Percentiles rank a stretch among this genome's conserved stretches.
These are phyloP conservation scores for Rhizophora mangle DNA, from an alignment of 345 rosid species.

Conservation along the genomic window DNA sequence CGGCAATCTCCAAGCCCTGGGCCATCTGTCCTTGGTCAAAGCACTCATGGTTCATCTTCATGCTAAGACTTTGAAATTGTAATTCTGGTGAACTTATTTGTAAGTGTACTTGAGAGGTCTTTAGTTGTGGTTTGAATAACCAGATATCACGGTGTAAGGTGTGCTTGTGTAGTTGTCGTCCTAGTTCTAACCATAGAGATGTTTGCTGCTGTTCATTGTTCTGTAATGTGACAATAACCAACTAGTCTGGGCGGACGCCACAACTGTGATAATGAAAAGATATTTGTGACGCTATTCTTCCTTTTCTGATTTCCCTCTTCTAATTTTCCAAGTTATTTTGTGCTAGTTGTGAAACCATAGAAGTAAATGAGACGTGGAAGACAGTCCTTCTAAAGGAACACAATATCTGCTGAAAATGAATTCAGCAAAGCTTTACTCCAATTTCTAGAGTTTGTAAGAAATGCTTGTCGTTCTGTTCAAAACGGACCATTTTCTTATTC, in stretches of 20 bases:
- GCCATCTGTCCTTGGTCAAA: slow-evolving; percentile 45
- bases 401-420: background rate
- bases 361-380: background rate
- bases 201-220: no score
- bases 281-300: no score
- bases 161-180: slow-evolving; percentile 9
- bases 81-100: slow-evolving; percentile 20
- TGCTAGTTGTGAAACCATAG: slow-evolving; percentile 3
- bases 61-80: slow-evolving; percentile 20
- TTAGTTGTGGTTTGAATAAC: slow-evolving; percentile 18
- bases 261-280: no score
- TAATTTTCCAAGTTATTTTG: background rate
- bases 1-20: slow-evolving; percentile 49
- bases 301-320: no score
- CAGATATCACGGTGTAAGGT: slow-evolving; percentile 6
- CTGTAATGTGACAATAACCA: no score
- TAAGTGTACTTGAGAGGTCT: slow-evolving; percentile 50
- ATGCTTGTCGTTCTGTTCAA: no score
- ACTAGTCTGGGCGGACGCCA: no score
- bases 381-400: no score
- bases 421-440: background rate
- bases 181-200: slow-evolving; percentile 13
- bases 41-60: slow-evolving; percentile 30
- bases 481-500: no score
- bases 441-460: background rate